A percentile compares a stretch with the other conserved stretches of the same genome.
phyloP scores from a whole-genome alignment of 2,329 filamentous ascomycete species.

The Colletotrichum orchidophilum region DNA sequence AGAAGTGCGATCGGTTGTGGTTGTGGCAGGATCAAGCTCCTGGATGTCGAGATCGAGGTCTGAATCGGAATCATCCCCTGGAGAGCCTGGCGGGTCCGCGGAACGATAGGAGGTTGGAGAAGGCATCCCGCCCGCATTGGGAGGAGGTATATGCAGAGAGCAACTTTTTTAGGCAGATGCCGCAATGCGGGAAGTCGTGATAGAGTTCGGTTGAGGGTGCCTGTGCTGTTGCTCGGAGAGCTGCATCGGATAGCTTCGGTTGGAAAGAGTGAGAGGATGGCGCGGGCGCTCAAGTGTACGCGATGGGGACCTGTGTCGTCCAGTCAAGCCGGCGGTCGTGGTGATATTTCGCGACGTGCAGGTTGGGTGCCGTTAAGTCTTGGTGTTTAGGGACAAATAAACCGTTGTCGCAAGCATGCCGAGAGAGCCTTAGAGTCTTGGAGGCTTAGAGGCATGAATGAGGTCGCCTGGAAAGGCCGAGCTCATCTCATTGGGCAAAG shows the following conservation, averaged over 20 bases:
- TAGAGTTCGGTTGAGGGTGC: conserved; percentile 27
- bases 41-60: conserved; percentile 82
- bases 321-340: not conserved
- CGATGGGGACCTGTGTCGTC: not conserved
- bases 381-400: conserved; percentile 25
- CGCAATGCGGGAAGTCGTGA: conserved; percentile 22
- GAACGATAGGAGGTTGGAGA: conserved; percentile 60
- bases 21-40: conserved; percentile 74
- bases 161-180: conserved; percentile 15
- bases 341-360: not conserved
- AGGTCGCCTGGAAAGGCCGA: conserved; percentile 15
- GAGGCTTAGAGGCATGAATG: not conserved
- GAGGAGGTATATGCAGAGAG: conserved; percentile 22
- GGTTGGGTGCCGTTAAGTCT: not conserved
- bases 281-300: not conserved
- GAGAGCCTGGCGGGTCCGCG: conserved; percentile 71
- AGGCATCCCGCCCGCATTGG: conserved; percentile 62
- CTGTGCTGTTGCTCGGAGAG: conserved; percentile 28
- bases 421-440: conserved; percentile 5
- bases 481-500: conserved; percentile 18
- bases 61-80: conserved; percentile 76
- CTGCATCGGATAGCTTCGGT: conserved; percentile 30
- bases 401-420: conserved; percentile 21
- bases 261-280: not conserved
- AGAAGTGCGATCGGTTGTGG: conserved; percentile 38